phyloP scores from a whole-genome alignment of 805 yeast species.

The Lipomyces sp. region DNA sequence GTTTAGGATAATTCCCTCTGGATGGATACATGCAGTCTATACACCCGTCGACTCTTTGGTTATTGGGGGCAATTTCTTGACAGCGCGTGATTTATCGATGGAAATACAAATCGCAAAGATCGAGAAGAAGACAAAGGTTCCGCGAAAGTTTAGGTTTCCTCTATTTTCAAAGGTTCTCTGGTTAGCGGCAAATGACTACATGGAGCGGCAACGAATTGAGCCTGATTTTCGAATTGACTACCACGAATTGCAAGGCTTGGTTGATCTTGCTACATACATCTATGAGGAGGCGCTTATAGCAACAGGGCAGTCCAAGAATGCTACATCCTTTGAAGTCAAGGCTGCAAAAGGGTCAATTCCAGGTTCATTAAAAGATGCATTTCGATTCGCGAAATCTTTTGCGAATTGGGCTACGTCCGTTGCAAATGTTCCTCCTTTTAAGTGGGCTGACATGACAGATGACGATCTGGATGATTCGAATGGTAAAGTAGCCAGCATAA shows the following conservation, averaged over 20 bases:
- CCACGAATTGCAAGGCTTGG: constrained; percentile 17
- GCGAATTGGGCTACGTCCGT: constrained; percentile 24
- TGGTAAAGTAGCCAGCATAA: no score
- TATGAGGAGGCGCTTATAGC: constrained; percentile 25
- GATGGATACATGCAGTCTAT: constrained; percentile 91
- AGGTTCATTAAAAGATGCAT: constrained; percentile 20
- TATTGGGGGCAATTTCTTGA: constrained; percentile 86
- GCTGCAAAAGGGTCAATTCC: constrained; percentile 28
- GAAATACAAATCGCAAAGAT: constrained; percentile 66
- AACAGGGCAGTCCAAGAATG: constrained; percentile 14
- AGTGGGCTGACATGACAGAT: constrained; percentile 30
- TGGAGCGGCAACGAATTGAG: constrained; percentile 17
- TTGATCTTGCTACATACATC: constrained; percentile 26
- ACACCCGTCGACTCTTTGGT: constrained; percentile 82
- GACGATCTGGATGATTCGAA: constrained; percentile 22
- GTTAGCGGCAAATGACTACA: constrained; percentile 60
- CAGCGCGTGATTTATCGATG: constrained; percentile 62
- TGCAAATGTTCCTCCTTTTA: constrained; percentile 14
- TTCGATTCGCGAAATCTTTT: constrained; percentile 23
- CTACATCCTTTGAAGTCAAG: constrained; percentile 28
- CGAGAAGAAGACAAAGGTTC: constrained; percentile 73
- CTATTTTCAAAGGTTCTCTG: constrained; percentile 71
- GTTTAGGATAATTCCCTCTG: constrained; percentile 71
- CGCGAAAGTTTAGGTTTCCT: constrained; percentile 77
- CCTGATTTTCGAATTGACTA: not conserved